Evolutionary conservation across 306 rosid species (phyloP).

Genomic region (Coriaria nepalensis): DNA sequence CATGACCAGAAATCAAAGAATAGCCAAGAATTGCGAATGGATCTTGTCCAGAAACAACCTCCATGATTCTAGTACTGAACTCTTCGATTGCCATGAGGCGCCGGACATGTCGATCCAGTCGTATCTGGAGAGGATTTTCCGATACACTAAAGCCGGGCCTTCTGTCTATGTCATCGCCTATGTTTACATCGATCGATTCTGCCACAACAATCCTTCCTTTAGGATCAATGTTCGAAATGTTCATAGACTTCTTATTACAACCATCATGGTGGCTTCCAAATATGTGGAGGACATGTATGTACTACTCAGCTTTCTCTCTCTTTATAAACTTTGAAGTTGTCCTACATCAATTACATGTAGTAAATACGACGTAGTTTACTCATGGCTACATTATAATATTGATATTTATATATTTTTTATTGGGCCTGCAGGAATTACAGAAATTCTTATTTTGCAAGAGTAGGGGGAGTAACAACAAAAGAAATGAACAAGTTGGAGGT

Average conservation of each 20-base stretch:
- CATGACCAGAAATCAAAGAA: constrained; percentile 68
- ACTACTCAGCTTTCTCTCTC: neutral
- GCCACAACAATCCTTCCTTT: constrained; percentile 54
- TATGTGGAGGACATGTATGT: constrained; percentile 89
- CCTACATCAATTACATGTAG: too few species aligned
- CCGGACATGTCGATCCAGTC: constrained; percentile 72
- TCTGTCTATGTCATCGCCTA: constrained; percentile 83
- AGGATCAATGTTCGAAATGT: constrained; percentile 59
- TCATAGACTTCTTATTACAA: constrained; percentile 73
- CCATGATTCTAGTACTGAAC: constrained; percentile 22
- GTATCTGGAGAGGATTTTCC: constrained; percentile 66
- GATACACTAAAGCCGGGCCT: constrained; percentile 80
- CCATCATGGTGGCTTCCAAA: constrained; percentile 92
- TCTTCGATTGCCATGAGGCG: constrained; percentile 57
- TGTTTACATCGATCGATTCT: constrained; percentile 81
- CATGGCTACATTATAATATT: too few species aligned
- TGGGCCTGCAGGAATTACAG: constrained; percentile 87
- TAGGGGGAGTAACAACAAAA: constrained; percentile 60
- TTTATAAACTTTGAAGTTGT: too few species aligned
- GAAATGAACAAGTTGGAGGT: constrained; percentile 75
- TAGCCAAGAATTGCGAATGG: constrained; percentile 37
- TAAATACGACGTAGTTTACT: too few species aligned
- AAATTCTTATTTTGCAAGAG: constrained; percentile 83
- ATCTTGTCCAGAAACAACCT: constrained; percentile 29
- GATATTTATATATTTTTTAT: too few species aligned